Base-by-base conservation (phyloP, 148 eudicot species). In the Heliosperma pusillum region DNA sequence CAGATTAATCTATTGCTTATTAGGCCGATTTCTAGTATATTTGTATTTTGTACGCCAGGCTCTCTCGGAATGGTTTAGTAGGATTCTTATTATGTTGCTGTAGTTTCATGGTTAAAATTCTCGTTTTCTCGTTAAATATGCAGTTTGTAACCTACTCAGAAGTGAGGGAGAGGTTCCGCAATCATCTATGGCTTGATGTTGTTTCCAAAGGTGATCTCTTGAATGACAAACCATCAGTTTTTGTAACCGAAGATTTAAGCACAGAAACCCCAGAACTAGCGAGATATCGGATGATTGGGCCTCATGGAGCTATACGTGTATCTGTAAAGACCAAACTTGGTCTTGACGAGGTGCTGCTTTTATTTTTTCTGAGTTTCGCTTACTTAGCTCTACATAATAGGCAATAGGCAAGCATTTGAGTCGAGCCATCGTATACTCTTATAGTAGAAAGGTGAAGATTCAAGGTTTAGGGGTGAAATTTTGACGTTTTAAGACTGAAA, bases 141-240 rank as follows among this genome's bases (percentile, higher is more conserved):
- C 99, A 95, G 99, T 95, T 89, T 80, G 60, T 80, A 73, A 92
- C 90, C 36, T 95, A 95, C 86, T 83, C 76, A 69, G 97, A 92
- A 77, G 77, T 95, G 47, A 89, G 71, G 77, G 91, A 80, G 67
- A 89, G 94, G 70, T 95, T 88, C 82, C 66, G 70, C 24, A 74
- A 82, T 79, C 99, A 95, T 88, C 91, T 95, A 77, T 95, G 98
- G 99, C 80, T 95, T 58, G 99, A 95, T 83, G 97, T 92, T 40
- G 89, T 95, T 70, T 95, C 99, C 57, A 95, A 95, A 80, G 87
- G 89, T 75, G 99, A 90, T 80, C 86, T 92, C 42, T 82, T 92
- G 74, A 80, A 80, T 59, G 89, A 86, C 52, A 74, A 88, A 42
- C 91, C 96, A 12, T 86, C 83, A 21, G 33, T 81, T 74, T 87